Evolutionary conservation across 139 green algal genomes (phyloP).

Genomic region (Volvox reticuliferus): DNA sequence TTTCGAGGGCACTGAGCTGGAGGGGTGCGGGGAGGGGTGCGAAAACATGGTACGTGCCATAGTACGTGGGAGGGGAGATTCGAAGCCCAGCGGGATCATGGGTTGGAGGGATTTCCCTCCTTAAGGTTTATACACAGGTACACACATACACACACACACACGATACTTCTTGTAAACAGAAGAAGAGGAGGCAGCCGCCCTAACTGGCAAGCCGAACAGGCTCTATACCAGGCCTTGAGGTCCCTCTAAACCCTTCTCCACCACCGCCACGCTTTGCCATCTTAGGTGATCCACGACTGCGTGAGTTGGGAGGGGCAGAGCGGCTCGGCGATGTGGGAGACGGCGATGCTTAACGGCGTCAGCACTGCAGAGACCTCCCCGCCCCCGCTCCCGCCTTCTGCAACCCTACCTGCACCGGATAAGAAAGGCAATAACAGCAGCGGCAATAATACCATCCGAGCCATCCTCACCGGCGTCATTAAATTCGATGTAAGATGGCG

Average conservation of each 20-base stretch:
- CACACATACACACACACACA: too few relatives aligned
- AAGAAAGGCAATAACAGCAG: background rate
- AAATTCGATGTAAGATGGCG: background rate
- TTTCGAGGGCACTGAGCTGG: constrained; percentile 31
- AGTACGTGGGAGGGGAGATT: too few relatives aligned
- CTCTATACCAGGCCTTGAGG: too few relatives aligned
- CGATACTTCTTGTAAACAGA: too few relatives aligned
- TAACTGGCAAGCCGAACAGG: too few relatives aligned
- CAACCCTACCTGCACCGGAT: background rate
- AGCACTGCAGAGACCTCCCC: background rate
- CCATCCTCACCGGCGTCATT: constrained; percentile 13
- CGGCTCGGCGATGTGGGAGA: constrained; percentile 37
- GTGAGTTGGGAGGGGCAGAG: constrained; percentile 41
- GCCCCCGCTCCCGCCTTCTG: background rate
- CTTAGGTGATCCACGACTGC: constrained; percentile 42
- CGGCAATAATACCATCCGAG: constrained; percentile 35
- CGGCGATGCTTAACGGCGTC: background rate
- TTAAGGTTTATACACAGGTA: too few relatives aligned
- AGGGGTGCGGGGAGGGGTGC: background rate
- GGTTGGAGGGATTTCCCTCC: too few relatives aligned
- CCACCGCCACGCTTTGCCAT: too few relatives aligned
- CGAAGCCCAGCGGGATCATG: too few relatives aligned
- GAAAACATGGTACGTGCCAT: constrained; percentile 24
- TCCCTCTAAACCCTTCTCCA: background rate
- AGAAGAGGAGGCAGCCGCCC: too few relatives aligned